These are phyloP conservation scores for Kwoniella shivajii DNA, from an alignment of 1,284 basidiomycete genomes.

Conservation along the genomic window DNA sequence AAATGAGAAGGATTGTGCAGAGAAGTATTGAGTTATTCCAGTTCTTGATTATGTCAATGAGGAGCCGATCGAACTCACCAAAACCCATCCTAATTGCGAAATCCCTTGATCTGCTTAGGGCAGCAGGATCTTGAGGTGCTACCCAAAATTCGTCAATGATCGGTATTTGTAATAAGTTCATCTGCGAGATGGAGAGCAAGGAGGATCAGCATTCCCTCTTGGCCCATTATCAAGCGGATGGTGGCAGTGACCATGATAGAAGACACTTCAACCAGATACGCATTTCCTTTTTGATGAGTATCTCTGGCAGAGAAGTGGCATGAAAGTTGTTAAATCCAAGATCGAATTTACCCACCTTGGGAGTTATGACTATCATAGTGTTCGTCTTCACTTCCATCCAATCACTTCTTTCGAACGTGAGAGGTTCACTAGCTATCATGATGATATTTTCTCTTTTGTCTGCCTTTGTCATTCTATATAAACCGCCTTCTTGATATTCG, in stretches of 20 bases:
- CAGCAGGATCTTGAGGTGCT: constrained; percentile 57
- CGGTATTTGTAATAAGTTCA: constrained; percentile 90
- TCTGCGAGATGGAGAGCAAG: constrained; percentile 40
- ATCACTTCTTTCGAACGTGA: constrained; percentile 76
- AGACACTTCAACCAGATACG: no score
- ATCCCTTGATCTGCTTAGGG: constrained; percentile 45
- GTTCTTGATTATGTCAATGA: no score
- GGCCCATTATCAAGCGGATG: no score
- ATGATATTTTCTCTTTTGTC: constrained; percentile 88
- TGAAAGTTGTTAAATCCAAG: neutral
- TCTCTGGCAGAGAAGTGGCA: no score
- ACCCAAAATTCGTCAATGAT: constrained; percentile 86
- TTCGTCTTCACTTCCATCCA: constrained; percentile 93
- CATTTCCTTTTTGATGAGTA: no score
- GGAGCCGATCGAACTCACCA: constrained; percentile 26
- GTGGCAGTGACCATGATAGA: no score
- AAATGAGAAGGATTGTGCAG: neutral
- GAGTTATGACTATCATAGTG: constrained; percentile 85
- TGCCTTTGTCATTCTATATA: constrained; percentile 93
- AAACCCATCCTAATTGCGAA: constrained; percentile 52
- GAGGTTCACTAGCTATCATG: constrained; percentile 87
- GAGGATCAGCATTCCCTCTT: neutral
- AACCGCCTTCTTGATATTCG: constrained; percentile 79
- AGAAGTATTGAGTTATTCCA: neutral
- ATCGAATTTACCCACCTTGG: constrained; percentile 62